Conservation (phyloP, 352 stramenopile genomes). For the Albugo laibachii region DNA sequence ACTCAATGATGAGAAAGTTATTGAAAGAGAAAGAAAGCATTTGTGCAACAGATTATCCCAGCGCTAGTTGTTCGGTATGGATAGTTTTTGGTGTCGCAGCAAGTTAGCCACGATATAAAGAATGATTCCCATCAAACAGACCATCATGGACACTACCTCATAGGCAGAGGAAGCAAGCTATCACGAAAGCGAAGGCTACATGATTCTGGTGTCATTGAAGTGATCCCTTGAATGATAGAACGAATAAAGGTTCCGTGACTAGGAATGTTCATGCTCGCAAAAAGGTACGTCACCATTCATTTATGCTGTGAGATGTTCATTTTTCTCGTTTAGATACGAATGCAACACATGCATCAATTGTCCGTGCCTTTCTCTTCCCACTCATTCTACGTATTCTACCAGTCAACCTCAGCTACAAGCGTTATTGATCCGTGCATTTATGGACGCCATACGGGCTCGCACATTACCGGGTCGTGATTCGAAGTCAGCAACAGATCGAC, state of each 20-base stretch:
- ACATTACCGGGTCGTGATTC: conserved; percentile 79
- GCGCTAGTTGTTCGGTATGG: conserved; percentile 57
- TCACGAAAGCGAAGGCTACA: no score
- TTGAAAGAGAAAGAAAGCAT: conserved; percentile 4
- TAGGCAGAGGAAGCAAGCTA: conserved; percentile 6
- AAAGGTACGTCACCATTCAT: conserved; percentile 9
- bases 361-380: conserved; percentile 80
- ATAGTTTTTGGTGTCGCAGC: conserved; percentile 50
- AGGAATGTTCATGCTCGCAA: conserved; percentile 43
- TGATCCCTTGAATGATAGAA: conserved; percentile 34
- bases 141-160: conserved; percentile 8
- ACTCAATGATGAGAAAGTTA: conserved; percentile 19
- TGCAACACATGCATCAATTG: conserved; percentile 63
- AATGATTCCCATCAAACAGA: no score
- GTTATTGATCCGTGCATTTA: conserved; percentile 36
- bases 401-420: conserved; percentile 32
- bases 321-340: not conserved
- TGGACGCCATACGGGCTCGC: conserved; percentile 52
- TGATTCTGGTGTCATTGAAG: conserved; percentile 61
- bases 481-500: conserved; percentile 73
- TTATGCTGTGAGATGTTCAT: not conserved
- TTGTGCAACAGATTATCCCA: conserved; percentile 30
- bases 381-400: conserved; percentile 55
- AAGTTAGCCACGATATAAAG: no score
- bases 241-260: conserved; percentile 62